Conservation (phyloP, 345 rosid genomes). For the Capsella bursapastoris region DNA sequence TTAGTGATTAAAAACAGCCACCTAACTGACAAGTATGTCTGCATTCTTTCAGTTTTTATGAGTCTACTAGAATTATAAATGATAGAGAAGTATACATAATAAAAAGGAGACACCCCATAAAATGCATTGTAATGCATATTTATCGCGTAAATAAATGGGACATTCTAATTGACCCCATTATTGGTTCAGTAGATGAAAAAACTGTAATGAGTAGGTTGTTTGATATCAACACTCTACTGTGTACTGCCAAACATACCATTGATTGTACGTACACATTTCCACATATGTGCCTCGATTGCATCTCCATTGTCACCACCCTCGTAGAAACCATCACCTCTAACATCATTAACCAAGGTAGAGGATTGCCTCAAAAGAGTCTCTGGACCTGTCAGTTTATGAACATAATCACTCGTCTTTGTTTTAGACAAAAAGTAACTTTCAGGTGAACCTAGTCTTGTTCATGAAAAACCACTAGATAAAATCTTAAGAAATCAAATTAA, state of each 20-base stretch:
- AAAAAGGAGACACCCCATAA: constrained; percentile 13
- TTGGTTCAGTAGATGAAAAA: background rate
- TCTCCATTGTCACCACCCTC: constrained; percentile 82
- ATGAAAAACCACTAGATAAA: constrained; percentile 22
- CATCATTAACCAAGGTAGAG: constrained; percentile 56
- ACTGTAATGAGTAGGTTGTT: background rate
- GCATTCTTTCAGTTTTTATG: constrained; percentile 24
- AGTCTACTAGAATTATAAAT: constrained; percentile 4
- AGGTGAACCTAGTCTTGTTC: constrained; percentile 13
- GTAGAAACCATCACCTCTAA: constrained; percentile 51
- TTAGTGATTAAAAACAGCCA: constrained; percentile 10
- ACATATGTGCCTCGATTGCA: constrained; percentile 81
- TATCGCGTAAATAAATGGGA: background rate
- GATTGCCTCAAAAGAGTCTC: constrained; percentile 80
- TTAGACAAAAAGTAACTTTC: constrained; percentile 11
- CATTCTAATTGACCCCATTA: constrained; percentile 19
- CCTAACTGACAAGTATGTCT: constrained; percentile 10
- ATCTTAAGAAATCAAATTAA: constrained; percentile 1
- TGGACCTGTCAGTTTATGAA: constrained; percentile 63
- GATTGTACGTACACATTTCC: constrained; percentile 90
- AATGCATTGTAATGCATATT: background rate
- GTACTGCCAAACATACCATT: constrained; percentile 57
- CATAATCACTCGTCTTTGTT: constrained; percentile 32
- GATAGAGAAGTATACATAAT: constrained; percentile 6
- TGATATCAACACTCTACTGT: constrained; percentile 15